Evolutionary conservation across 306 rosid species (phyloP).

Genomic region (Arachis hypogaea): DNA sequence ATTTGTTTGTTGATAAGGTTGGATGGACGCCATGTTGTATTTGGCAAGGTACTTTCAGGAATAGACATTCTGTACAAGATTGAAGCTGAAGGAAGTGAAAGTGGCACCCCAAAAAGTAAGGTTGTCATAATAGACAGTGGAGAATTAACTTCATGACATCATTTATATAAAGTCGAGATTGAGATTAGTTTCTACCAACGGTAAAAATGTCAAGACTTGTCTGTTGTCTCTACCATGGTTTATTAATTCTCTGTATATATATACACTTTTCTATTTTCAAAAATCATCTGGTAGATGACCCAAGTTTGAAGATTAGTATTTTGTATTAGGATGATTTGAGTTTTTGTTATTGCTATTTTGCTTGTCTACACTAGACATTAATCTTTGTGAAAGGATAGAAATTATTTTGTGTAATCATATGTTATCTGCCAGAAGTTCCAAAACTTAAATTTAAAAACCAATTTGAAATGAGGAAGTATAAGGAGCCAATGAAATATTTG

Average conservation of each 20-base stretch:
- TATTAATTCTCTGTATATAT: conserved; percentile 33
- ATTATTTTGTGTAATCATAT: conserved; percentile 9
- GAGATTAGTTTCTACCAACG: conserved; percentile 14
- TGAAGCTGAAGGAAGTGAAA: conserved; percentile 53
- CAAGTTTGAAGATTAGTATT: conserved; percentile 10
- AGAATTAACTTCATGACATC: conserved; percentile 47
- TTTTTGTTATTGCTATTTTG: conserved; percentile 19
- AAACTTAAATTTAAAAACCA: conserved; percentile 21
- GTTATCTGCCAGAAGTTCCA: neutral
- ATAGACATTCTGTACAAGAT: conserved; percentile 53
- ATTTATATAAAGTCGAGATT: neutral
- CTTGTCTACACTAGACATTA: conserved; percentile 12
- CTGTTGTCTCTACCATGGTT: conserved; percentile 27
- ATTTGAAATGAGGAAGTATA: neutral
- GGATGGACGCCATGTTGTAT: conserved; percentile 78
- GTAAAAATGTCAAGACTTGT: conserved; percentile 17
- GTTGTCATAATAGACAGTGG: conserved; percentile 51
- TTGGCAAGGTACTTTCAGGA: conserved; percentile 54
- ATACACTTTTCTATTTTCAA: neutral
- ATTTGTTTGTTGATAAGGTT: conserved; percentile 56
- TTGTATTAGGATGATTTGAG: conserved; percentile 18
- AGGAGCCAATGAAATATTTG: too few relatives aligned
- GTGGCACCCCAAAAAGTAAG: conserved; percentile 46
- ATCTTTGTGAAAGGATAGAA: conserved; percentile 13
- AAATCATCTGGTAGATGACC: conserved; percentile 29